Conservation (phyloP, 1,284 basidiomycete species). For the Exsudoporus floridanus region DNA sequence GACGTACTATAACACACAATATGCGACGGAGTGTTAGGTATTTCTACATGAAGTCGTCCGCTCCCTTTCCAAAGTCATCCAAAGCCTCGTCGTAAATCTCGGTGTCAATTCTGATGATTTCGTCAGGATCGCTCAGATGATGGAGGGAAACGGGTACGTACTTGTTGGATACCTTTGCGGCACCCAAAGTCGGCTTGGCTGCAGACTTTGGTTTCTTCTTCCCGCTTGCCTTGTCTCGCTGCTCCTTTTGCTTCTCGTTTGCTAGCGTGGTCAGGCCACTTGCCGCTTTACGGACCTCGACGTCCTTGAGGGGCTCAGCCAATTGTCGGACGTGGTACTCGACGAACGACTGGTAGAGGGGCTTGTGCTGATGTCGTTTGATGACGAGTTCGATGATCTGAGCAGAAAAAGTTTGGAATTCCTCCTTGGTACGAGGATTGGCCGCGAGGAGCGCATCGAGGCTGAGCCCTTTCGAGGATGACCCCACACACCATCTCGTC, state of each 20-base stretch:
- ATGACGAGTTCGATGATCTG: conserved; percentile 72
- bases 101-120: conserved; percentile 65
- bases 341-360: conserved; percentile 78
- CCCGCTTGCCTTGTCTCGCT: conserved; percentile 78
- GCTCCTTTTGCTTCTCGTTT: conserved; percentile 92
- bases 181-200: conserved; percentile 73
- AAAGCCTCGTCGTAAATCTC: conserved; percentile 80
- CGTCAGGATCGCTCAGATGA: conserved; percentile 9
- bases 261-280: conserved; percentile 80
- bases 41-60: conserved; percentile 75
- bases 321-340: conserved; percentile 79
- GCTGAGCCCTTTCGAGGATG: conserved; percentile 68
- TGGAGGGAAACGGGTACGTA: conserved; percentile 38
- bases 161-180: conserved; percentile 64
- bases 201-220: conserved; percentile 84
- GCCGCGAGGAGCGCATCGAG: conserved; percentile 66
- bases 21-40: conserved; percentile 16
- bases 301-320: conserved; percentile 74
- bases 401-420: conserved; percentile 73
- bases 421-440: conserved; percentile 82
- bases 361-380: conserved; percentile 76
- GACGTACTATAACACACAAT: conserved; percentile 15
- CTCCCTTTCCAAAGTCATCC: conserved; percentile 74
- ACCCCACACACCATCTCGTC: conserved; percentile 41
- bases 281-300: conserved; percentile 86